phyloP scores from a whole-genome alignment of 2,329 filamentous ascomycete species.

The Paramyrothecium sp. region DNA sequence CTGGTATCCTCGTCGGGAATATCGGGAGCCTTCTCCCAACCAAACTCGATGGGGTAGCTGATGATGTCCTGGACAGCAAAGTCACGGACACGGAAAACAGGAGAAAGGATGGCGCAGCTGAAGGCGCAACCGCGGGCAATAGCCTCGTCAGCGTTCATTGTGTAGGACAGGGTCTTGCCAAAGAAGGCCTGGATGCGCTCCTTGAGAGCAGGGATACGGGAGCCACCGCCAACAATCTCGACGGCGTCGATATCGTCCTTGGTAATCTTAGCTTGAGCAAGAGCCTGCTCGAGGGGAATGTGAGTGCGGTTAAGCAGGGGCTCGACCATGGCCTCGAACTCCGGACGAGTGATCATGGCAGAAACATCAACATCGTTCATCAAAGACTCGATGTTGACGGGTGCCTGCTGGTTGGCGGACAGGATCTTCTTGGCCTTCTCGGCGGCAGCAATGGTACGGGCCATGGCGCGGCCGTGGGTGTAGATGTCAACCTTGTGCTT shows the following conservation, averaged over 20 bases:
- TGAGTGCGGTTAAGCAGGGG: constrained; percentile 75
- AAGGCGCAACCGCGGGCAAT: constrained; percentile 95
- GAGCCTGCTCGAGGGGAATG: constrained; percentile 80
- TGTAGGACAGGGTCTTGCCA: constrained; percentile 89
- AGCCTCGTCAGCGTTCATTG: constrained; percentile 97
- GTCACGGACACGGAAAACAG: constrained; percentile 97
- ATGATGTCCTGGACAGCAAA: constrained; percentile 97
- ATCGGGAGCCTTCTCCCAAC: constrained; percentile 97
- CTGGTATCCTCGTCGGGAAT: constrained; percentile 98
- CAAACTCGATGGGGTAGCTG: constrained; percentile 97
- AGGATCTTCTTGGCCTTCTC: constrained; percentile 99
- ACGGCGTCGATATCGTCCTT: constrained; percentile 89
- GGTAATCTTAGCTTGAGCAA: constrained; percentile 89
- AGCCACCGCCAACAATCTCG: constrained; percentile 92
- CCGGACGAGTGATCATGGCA: constrained; percentile 86
- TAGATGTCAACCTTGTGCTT: constrained; percentile 97
- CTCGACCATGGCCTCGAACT: constrained; percentile 87
- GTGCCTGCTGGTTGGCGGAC: constrained; percentile 89
- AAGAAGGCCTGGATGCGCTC: constrained; percentile 88
- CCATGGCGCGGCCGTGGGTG: constrained; percentile 83
- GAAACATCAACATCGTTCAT: constrained; percentile 97
- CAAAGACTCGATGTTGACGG: constrained; percentile 94
- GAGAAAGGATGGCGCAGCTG: constrained; percentile 94
- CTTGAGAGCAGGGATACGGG: constrained; percentile 92
- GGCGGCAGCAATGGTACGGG: constrained; percentile 81